Percentiles rank a stretch among this genome's conserved stretches.
Evolutionary conservation across 345 rosid genomes (phyloP).

Genomic region (Rubroshorea leprosula): DNA sequence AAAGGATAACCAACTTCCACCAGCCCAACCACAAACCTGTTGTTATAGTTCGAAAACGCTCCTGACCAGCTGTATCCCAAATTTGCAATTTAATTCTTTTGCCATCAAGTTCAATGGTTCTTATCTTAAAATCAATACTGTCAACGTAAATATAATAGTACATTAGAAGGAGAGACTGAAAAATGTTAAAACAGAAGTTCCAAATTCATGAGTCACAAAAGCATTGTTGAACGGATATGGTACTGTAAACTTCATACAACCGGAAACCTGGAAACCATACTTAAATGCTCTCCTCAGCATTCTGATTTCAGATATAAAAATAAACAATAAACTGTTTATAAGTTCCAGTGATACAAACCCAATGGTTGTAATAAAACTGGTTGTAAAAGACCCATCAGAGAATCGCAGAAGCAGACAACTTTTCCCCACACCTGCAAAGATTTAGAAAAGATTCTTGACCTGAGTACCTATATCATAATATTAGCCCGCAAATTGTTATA

Average conservation of each 20-base stretch:
- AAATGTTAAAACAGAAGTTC: not conserved
- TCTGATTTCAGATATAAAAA: not conserved
- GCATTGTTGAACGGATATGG: too few species aligned
- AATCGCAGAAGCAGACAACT: conserved; percentile 92
- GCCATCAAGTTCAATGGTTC: conserved; percentile 93
- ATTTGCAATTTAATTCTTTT: conserved; percentile 88
- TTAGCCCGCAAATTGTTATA: not conserved
- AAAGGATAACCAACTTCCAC: not conserved
- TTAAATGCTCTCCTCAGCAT: conserved; percentile 4
- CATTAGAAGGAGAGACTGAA: not conserved
- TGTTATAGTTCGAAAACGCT: conserved; percentile 85
- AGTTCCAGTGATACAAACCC: conserved; percentile 41
- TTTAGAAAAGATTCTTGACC: not conserved
- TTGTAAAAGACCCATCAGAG: conserved; percentile 94
- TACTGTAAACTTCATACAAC: not conserved
- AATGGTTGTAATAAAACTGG: conserved; percentile 90
- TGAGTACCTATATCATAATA: conserved; percentile 1
- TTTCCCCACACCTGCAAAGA: conserved; percentile 72
- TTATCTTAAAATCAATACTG: conserved; percentile 93
- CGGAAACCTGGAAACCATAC: not conserved
- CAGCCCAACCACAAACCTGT: conserved; percentile 59
- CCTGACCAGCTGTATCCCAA: conserved; percentile 99
- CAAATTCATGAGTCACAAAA: conserved; percentile 1
- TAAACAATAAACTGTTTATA: not conserved
- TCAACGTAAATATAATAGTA: conserved; percentile 1